Percentiles rank a stretch among this genome's conserved stretches.
Conservation (phyloP, 1,284 basidiomycete genomes). For the Cryptococcus sp. region DNA sequence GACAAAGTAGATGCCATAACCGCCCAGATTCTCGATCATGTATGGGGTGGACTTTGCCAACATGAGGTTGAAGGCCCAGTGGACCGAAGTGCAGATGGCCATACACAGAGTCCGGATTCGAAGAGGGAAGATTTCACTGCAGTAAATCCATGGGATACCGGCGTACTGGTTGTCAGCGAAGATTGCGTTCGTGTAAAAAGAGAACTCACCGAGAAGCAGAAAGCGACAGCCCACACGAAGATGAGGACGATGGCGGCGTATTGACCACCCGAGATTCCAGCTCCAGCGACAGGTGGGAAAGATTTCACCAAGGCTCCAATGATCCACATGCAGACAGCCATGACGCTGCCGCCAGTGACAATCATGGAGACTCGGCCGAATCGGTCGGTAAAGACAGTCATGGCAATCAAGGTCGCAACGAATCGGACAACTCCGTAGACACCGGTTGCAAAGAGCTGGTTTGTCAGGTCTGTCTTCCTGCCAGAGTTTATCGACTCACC, state of each 20-base stretch:
- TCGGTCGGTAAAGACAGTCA: constrained; percentile 27
- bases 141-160: constrained; percentile 24
- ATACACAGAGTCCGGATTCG: constrained; percentile 15
- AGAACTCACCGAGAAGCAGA: constrained; percentile 10
- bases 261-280: not conserved
- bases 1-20: constrained; percentile 14
- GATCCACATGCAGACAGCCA: constrained; percentile 13
- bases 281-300: constrained; percentile 6
- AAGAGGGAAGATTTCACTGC: constrained; percentile 23
- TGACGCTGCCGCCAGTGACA: constrained; percentile 21
- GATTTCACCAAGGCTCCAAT: constrained; percentile 6
- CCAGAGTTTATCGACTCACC: not conserved
- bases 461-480: constrained; percentile 7
- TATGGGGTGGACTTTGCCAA: constrained; percentile 17
- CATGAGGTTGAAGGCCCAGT: constrained; percentile 24
- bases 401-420: constrained; percentile 13
- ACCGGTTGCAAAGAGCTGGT: constrained; percentile 34
- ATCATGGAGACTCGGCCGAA: constrained; percentile 31
- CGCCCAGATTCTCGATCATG: constrained; percentile 11
- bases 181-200: not conserved
- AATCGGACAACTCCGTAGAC: constrained; percentile 44
- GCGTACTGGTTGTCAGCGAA: constrained; percentile 3
- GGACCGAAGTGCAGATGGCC: constrained; percentile 17
- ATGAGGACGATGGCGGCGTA: constrained; percentile 11
- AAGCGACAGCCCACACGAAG: constrained; percentile 9